These are phyloP conservation scores for Phytophthora fragariaefolia DNA, from an alignment of 352 stramenopile species.

Conservation along the genomic window DNA sequence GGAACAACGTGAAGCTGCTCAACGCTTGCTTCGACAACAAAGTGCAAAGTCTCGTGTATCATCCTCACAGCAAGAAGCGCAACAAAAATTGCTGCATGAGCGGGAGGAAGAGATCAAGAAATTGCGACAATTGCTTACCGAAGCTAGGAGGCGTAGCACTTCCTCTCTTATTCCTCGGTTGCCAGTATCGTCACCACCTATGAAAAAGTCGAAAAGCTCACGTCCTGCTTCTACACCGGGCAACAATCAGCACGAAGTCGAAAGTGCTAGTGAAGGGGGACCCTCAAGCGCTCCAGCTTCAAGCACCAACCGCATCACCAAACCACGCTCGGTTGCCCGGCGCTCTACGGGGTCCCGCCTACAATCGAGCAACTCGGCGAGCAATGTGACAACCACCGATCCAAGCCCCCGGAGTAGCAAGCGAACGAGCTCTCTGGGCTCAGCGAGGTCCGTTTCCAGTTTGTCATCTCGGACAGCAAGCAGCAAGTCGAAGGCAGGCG, in stretches of 20 bases:
- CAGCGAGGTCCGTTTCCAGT: conserved; percentile 18
- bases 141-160: conserved; percentile 75
- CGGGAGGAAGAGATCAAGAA: conserved; percentile 86
- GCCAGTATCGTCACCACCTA: conserved; percentile 41
- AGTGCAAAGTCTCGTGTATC: conserved; percentile 73
- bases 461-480: conserved; percentile 15
- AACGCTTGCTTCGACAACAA: conserved; percentile 69
- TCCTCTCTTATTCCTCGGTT: conserved; percentile 76
- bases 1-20: conserved; percentile 73
- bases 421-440: conserved; percentile 26
- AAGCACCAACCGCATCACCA: conserved; percentile 23
- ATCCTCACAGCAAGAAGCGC: conserved; percentile 66
- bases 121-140: conserved; percentile 70
- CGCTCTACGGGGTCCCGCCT: conserved; percentile 28
- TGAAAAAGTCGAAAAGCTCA: conserved; percentile 55
- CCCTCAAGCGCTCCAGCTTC: conserved; percentile 8
- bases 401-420: conserved; percentile 34
- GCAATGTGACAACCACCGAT: conserved; percentile 18
- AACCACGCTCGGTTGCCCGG: conserved; percentile 17
- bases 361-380: conserved; percentile 22
- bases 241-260: conserved; percentile 41
- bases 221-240: conserved; percentile 16
- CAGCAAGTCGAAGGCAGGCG: conserved; percentile 26
- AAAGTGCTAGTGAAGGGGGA: conserved; percentile 30
- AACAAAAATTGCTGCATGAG: conserved; percentile 75